phyloP scores from a whole-genome alignment of 345 rosid genomes.

The Trapa bicornis region DNA sequence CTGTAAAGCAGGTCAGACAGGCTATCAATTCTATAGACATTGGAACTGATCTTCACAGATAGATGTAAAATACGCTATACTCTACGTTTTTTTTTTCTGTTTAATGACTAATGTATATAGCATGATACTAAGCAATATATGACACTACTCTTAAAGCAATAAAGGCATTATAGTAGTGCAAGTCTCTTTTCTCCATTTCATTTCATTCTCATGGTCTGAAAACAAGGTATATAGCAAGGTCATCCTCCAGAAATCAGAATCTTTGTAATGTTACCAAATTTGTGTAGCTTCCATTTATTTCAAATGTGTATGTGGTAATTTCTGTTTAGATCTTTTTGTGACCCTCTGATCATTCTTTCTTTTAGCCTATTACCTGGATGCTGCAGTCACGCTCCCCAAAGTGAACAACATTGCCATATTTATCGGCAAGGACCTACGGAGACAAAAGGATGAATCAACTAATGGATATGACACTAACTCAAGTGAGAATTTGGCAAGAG shows the following conservation, averaged over 20 bases:
- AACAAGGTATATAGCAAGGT: background rate
- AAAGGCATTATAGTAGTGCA: background rate
- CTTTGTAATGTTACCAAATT: background rate
- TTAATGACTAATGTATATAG: too few species aligned
- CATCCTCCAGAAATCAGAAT: background rate
- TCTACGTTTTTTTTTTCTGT: too few species aligned
- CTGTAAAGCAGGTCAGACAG: conserved; percentile 26
- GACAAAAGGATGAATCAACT: background rate
- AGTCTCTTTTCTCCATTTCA: background rate
- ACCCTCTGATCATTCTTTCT: background rate
- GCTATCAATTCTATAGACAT: background rate
- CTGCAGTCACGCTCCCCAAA: conserved; percentile 99
- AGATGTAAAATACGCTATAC: background rate
- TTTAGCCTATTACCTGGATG: conserved; percentile 59
- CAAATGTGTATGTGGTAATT: background rate
- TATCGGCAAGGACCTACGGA: conserved; percentile 89
- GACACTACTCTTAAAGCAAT: background rate
- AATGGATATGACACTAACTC: too few species aligned
- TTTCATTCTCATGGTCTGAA: background rate
- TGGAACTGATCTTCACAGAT: background rate
- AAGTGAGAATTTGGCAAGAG: too few species aligned
- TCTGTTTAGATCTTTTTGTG: background rate
- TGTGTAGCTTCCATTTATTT: background rate
- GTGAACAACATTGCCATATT: conserved; percentile 91
- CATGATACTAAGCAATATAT: background rate